Evolutionary conservation across 805 yeast genomes (phyloP).

Genomic region (Saccharomycopsis oosterbeekiorum): DNA sequence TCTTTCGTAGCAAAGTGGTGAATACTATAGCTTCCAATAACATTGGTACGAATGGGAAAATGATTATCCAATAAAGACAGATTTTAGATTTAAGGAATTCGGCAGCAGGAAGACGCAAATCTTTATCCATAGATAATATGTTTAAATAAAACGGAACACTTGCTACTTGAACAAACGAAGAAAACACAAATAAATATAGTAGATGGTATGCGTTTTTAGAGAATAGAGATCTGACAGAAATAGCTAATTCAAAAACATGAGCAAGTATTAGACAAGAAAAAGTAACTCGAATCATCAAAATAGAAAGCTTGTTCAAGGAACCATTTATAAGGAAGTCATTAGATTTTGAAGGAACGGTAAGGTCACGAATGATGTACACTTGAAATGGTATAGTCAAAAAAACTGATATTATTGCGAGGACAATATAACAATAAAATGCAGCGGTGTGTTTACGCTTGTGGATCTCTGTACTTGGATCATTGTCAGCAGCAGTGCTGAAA

Average conservation of each 20-base stretch:
- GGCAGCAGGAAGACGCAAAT: background rate
- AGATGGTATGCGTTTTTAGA: background rate
- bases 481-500: background rate
- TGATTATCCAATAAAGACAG: background rate
- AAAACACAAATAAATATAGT: background rate
- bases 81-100: background rate
- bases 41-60: background rate
- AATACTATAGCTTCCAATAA: background rate
- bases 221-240: background rate
- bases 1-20: background rate
- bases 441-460: background rate
- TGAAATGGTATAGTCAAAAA: background rate
- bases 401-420: background rate
- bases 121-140: background rate
- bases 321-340: background rate
- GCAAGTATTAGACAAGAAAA: background rate
- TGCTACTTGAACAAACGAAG: background rate
- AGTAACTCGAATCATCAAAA: background rate
- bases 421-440: background rate
- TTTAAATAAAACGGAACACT: background rate
- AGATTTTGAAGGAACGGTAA: background rate
- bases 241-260: background rate
- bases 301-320: background rate
- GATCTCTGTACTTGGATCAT: background rate
- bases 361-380: background rate